Conservation (phyloP, 768 basidiomycete genomes). For the Strobilomyces dryophilus region DNA sequence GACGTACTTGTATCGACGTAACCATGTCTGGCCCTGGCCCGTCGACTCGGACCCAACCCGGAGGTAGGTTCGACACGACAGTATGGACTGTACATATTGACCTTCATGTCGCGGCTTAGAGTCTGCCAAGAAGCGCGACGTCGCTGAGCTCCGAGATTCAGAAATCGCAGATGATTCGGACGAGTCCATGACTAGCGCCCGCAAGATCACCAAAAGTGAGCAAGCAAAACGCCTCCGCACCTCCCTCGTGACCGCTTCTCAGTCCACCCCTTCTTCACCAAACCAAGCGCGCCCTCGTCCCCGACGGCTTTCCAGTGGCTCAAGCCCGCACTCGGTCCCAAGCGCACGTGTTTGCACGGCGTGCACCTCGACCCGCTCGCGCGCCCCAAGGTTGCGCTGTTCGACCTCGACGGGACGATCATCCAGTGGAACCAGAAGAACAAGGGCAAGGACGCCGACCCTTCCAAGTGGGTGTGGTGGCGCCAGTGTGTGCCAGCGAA, state of each 20-base stretch:
- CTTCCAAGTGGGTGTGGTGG: conserved; percentile 64
- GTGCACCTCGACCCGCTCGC: conserved; percentile 30
- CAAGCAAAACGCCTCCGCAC: background rate
- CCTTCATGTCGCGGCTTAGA: background rate
- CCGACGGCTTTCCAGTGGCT: conserved; percentile 27
- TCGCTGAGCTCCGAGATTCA: conserved; percentile 8
- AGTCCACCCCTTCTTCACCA: conserved; percentile 44
- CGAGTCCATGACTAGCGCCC: conserved; percentile 13
- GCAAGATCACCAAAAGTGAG: conserved; percentile 29
- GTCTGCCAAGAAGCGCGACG: conserved; percentile 16
- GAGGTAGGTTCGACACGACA: conserved; percentile 11
- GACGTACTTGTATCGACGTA: background rate
- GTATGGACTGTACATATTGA: conserved; percentile 1
- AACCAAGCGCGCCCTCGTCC: conserved; percentile 12
- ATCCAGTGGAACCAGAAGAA: conserved; percentile 46
- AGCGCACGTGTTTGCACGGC: conserved; percentile 35
- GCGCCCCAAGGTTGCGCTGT: conserved; percentile 62
- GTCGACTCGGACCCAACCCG: conserved; percentile 1
- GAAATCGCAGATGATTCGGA: conserved; percentile 8
- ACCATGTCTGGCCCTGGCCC: conserved; percentile 15
- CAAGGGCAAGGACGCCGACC: conserved; percentile 33
- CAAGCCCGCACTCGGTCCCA: conserved; percentile 33
- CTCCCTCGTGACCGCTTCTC: background rate
- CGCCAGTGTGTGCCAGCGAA: conserved; percentile 54
- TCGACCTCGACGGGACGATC: conserved; percentile 86